A percentile compares a stretch with the other conserved stretches of the same genome.
Evolutionary conservation across 257 asterid species (phyloP).

Genomic region (Solanum dulcamara): DNA sequence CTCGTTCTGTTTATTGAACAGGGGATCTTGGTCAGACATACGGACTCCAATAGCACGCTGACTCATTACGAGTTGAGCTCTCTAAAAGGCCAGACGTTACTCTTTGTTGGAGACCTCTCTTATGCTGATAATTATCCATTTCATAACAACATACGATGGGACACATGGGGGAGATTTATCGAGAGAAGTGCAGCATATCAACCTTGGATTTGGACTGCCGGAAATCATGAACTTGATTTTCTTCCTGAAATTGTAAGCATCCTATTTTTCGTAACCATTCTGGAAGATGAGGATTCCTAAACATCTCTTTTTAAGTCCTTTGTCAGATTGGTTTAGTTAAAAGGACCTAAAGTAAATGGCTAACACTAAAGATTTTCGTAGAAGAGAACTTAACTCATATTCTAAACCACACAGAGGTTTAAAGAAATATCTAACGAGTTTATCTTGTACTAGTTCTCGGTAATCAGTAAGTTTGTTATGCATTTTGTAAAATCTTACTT

Average conservation of each 20-base stretch:
- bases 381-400: too few species aligned
- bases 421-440: too few species aligned
- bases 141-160: conserved; percentile 64
- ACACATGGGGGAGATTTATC: conserved; percentile 49
- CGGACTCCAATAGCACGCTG: conserved; percentile 47
- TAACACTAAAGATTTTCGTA: not conserved
- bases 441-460: too few species aligned
- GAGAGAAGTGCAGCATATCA: conserved; percentile 59
- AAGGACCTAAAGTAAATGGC: not conserved
- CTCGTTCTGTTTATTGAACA: conserved; percentile 8
- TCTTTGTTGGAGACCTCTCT: conserved; percentile 66
- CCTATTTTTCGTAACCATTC: not conserved
- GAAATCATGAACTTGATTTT: conserved; percentile 56
- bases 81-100: conserved; percentile 30
- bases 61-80: conserved; percentile 52
- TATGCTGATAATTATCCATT: conserved; percentile 51
- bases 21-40: conserved; percentile 71
- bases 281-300: not conserved
- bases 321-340: not conserved
- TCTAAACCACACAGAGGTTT: too few species aligned
- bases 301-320: not conserved
- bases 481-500: too few species aligned
- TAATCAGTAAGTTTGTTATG: too few species aligned
- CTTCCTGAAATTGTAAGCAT: conserved; percentile 40
- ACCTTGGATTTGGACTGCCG: conserved; percentile 73